phyloP scores from a whole-genome alignment of 805 yeast species.

The Starmerella vaccinii region DNA sequence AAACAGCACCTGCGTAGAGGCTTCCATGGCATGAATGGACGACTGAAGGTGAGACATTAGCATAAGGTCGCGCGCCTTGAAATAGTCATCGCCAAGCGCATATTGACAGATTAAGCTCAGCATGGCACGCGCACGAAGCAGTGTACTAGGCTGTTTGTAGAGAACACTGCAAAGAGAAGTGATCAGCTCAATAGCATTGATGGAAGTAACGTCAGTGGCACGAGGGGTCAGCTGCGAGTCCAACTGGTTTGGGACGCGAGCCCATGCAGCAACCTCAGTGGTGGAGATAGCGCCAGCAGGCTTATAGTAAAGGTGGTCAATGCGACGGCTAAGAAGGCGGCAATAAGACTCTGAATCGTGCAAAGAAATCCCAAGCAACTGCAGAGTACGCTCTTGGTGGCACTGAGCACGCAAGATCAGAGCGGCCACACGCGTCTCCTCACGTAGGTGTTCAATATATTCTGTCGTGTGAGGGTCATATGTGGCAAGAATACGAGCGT shows the following conservation, averaged over 20 bases:
- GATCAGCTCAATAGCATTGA: slow-evolving; percentile 41
- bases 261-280: slow-evolving; percentile 72
- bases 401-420: slow-evolving; percentile 76
- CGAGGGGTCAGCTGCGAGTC: slow-evolving; percentile 32
- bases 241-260: slow-evolving; percentile 35
- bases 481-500: slow-evolving; percentile 72
- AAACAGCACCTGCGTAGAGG: slow-evolving; percentile 79
- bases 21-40: slow-evolving; percentile 73
- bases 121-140: slow-evolving; percentile 72
- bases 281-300: slow-evolving; percentile 61
- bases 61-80: slow-evolving; percentile 78
- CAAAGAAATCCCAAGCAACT: slow-evolving; percentile 25
- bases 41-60: slow-evolving; percentile 77
- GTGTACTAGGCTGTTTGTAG: slow-evolving; percentile 53
- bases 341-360: slow-evolving; percentile 35
- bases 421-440: slow-evolving; percentile 67
- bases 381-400: slow-evolving; percentile 56
- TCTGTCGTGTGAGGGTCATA: slow-evolving; percentile 94
- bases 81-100: slow-evolving; percentile 77
- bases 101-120: slow-evolving; percentile 79
- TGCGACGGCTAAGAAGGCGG: slow-evolving; percentile 69
- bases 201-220: slow-evolving; percentile 32
- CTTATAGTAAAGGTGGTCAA: slow-evolving; percentile 90
- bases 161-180: slow-evolving; percentile 56
- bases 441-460: slow-evolving; percentile 79